Evolutionary conservation across 371 early-diverging fungal genomes (phyloP).

Genomic region (Apophysomyces trapeziformis): DNA sequence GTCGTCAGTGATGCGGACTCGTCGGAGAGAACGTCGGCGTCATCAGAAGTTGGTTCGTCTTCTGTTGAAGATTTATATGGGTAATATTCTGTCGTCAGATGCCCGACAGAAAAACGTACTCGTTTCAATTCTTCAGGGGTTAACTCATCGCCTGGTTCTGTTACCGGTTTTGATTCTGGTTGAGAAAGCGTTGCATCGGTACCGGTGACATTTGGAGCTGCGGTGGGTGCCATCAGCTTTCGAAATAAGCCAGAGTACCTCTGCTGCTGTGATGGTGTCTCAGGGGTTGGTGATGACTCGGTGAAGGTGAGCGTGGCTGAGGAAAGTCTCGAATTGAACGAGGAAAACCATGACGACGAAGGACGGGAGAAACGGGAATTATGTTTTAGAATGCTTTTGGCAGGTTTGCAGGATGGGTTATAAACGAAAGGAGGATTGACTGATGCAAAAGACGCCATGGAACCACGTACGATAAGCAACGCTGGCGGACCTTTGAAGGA

Average conservation of each 20-base stretch:
- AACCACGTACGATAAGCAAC: constrained; percentile 1
- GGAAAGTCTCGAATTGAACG: constrained; percentile 26
- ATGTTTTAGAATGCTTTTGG: constrained; percentile 43
- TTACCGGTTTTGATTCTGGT: background rate
- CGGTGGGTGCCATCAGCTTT: constrained; percentile 21
- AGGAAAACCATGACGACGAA: constrained; percentile 31
- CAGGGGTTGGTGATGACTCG: constrained; percentile 15
- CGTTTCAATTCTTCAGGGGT: constrained; percentile 48
- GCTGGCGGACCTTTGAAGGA: constrained; percentile 3
- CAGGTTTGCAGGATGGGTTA: constrained; percentile 34
- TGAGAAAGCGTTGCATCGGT: constrained; percentile 1
- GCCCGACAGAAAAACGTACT: constrained; percentile 61
- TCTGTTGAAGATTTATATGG: constrained; percentile 26
- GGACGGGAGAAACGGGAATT: constrained; percentile 24
- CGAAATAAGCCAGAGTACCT: constrained; percentile 20
- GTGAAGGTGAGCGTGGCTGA: constrained; percentile 31
- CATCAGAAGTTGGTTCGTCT: constrained; percentile 12
- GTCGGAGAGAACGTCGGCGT: constrained; percentile 15
- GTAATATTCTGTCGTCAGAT: constrained; percentile 58
- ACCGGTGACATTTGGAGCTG: too few relatives aligned
- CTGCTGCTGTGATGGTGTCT: constrained; percentile 16
- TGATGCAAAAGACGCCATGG: constrained; percentile 32
- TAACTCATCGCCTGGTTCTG: constrained; percentile 28
- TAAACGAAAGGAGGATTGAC: constrained; percentile 35
- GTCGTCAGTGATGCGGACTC: constrained; percentile 8